Evolutionary conservation across 2,329 filamentous ascomycete genomes (phyloP), one percentile per base, ranked within the genome.

Genomic region (Colletotrichum sansevieriae): DNA sequence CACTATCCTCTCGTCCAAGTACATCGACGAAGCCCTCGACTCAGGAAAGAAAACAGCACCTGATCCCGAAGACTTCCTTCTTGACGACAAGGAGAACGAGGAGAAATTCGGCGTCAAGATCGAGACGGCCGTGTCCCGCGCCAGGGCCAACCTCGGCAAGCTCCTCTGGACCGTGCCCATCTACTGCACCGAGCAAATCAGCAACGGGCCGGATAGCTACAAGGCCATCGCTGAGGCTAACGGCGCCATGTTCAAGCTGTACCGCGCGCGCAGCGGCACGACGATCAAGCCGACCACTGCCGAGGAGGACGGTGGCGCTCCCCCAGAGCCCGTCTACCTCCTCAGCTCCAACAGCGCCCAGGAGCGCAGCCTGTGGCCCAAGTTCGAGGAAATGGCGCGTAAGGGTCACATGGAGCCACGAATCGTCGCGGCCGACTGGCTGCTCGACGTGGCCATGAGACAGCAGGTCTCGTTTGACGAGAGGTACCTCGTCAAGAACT

Each of bases 161-260:
- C 89, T 99, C 18, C 85, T 99, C 49, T 84, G 87, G 71, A 90
- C 90, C 12, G 89, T 94, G 74, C 90, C 90, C 2, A 89, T 99
- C 35, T 98, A 96, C 82, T 97, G 94, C 77, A 93, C 94, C 0
- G 88, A 92, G 47, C 87, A 88, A 46, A 91, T 98, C 69, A 88
- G 88, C 44, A 95, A 95, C 71, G 94, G 94, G 0, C 89, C 91
- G 54, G 93, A 95, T 1, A 95, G 92, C 59, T 98, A 93, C 83
- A 91, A 91, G 75, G 87, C 90, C 43, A 98, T 99, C 72, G 92
- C 95, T 58, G 89, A 92, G 76, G 91, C 93, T 65, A 99, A 99
- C 77, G 94, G 95, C 13, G 96, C 95, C 25, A 88, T 90, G 29
- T 97, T 95, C 78, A 86, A 90, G 75, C 81, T 92, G 22, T 98